phyloP scores from a whole-genome alignment of 140 eudicot species.

The Ambrosia hybrid region DNA sequence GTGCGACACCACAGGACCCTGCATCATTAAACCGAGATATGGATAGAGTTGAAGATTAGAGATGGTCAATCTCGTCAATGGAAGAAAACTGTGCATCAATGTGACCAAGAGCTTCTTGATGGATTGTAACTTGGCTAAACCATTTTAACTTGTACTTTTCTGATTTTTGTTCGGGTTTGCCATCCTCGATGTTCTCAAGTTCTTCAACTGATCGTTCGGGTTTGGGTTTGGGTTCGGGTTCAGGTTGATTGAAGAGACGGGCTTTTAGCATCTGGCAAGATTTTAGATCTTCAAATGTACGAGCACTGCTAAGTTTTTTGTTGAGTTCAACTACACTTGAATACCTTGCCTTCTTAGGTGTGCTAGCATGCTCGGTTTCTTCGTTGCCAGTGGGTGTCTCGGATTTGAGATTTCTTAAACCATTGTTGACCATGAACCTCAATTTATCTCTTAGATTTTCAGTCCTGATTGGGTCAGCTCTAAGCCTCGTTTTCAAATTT shows the following conservation, averaged over 20 bases:
- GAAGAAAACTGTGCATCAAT: slow-evolving; percentile 50
- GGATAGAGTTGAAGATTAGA: slow-evolving; percentile 11
- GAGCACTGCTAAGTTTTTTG: slow-evolving; percentile 65
- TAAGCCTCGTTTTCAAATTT: slow-evolving; percentile 48
- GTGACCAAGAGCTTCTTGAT: slow-evolving; percentile 42
- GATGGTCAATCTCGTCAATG: slow-evolving; percentile 49
- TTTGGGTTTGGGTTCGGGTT: not conserved
- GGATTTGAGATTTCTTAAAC: slow-evolving; percentile 49
- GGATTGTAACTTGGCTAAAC: slow-evolving; percentile 34
- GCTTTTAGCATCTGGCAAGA: slow-evolving; percentile 51
- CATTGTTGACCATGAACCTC: slow-evolving; percentile 58
- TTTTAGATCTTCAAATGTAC: slow-evolving; percentile 68
- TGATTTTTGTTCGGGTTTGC: slow-evolving; percentile 18
- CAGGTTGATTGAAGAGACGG: slow-evolving; percentile 34
- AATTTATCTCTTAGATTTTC: slow-evolving; percentile 67
- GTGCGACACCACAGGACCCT: slow-evolving; percentile 1
- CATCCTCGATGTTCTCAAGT: slow-evolving; percentile 20
- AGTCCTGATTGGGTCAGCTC: slow-evolving; percentile 59
- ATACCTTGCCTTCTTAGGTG: slow-evolving; percentile 51
- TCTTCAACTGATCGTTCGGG: slow-evolving; percentile 13
- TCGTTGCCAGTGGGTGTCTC: slow-evolving; percentile 46
- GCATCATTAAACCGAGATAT: slow-evolving; percentile 2
- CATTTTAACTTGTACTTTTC: slow-evolving; percentile 36
- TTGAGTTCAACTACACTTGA: slow-evolving; percentile 47
- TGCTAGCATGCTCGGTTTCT: slow-evolving; percentile 30